phyloP scores from a whole-genome alignment of 179 eudicot genomes.

The Corrigiola litoralis region DNA sequence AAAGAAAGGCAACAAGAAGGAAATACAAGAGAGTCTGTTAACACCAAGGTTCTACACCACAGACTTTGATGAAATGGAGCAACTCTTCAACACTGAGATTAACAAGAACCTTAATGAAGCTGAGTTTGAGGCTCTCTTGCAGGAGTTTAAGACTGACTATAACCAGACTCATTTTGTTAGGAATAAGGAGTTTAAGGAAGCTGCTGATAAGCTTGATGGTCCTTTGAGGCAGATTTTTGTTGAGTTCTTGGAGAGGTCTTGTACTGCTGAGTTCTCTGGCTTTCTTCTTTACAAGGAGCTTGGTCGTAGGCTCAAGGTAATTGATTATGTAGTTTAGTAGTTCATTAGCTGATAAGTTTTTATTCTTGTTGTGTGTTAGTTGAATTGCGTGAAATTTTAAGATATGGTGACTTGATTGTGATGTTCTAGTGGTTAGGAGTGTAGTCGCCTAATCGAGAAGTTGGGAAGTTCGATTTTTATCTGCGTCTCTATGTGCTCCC shows the following conservation, averaged over 20 bases:
- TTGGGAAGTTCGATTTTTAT: too few species aligned
- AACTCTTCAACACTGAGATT: conserved; percentile 72
- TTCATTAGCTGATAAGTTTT: too few species aligned
- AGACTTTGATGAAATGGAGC: conserved; percentile 95
- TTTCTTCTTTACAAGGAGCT: conserved; percentile 92
- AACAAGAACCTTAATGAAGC: conserved; percentile 76
- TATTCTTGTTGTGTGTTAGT: too few species aligned
- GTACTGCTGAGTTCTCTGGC: conserved; percentile 98
- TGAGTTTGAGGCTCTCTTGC: conserved; percentile 79
- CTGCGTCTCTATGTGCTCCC: too few species aligned
- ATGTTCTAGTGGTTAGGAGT: too few species aligned
- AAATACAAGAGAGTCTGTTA: conserved; percentile 63
- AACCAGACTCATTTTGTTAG: conserved; percentile 96
- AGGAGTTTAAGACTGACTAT: conserved; percentile 94
- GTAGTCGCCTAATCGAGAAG: too few species aligned
- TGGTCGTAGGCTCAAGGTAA: conserved; percentile 94
- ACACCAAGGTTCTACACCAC: conserved; percentile 92
- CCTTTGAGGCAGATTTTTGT: conserved; percentile 84
- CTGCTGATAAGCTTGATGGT: conserved; percentile 81
- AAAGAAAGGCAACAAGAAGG: conserved; percentile 45
- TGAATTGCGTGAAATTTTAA: too few species aligned
- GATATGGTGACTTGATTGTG: too few species aligned
- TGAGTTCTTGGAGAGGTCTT: conserved; percentile 94
- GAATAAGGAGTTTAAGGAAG: conserved; percentile 92
- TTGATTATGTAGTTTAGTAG: too few species aligned